Base-by-base conservation (phyloP, 2,329 filamentous ascomycete species). In the Colletotrichum chlorophyti region DNA sequence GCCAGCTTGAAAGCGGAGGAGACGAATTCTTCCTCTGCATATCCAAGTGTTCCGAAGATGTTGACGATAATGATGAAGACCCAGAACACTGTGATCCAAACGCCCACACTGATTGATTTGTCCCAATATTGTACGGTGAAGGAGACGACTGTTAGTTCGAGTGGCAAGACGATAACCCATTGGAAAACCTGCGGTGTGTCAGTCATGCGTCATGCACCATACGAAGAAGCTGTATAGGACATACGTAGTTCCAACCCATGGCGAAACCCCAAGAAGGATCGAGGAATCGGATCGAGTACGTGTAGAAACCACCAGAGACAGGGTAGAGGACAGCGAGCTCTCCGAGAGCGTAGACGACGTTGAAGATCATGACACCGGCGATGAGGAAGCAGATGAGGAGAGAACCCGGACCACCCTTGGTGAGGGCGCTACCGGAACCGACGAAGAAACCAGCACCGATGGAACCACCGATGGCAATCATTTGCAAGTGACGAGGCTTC, bases 381-480 rank as follows among this genome's bases (percentile, higher is more conserved):
- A 86, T 81, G 38, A 74, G 59, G 69, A 86, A 86, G 67, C 79
- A 79, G 57, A 82, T 72, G 32, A 82, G 65, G 19, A 81, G 64
- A 21, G 75, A 73, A 5, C 67, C 78, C 24, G 79, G 79, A 5
- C 79, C 73, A 72, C 83, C 83, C 55, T 73, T 77, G 61, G 67
- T 67, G n/a, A 86, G 72, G 42, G 83, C 83, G 64, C 72, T 68
- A 64, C 83, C 83, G 31, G 83, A 84, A 65, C 83, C 83, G 67
- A 86, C 83, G 69, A 86, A 86, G 75, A 86, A 84, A 74, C 83
- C 83, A 68, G 83, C 83, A 70, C 83, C 83, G 53, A 86, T 86
- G 27, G 83, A 84, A 58, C 83, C 83, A 67, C 83, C 83, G 54
- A 86, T 84, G 66, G 83, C 81, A 70, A 86, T 86, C 83, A 86